These are phyloP conservation scores for Zygotorulaspora sp. DNA, from an alignment of 805 yeast genomes.

Conservation along the genomic window DNA sequence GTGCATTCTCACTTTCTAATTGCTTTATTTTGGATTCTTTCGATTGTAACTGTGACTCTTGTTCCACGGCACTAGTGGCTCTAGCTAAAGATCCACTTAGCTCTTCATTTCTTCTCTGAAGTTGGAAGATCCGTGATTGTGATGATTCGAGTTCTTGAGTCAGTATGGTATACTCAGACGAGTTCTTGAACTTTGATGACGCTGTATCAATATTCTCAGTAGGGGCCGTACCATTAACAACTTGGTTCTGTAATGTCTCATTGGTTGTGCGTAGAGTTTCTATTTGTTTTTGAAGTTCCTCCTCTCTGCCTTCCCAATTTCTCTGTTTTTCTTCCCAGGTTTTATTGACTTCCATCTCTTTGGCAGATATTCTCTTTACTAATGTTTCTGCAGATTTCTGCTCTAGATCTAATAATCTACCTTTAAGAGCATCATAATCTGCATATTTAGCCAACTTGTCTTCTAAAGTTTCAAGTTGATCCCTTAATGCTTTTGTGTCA, in stretches of 20 bases:
- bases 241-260: slow-evolving; percentile 65
- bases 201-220: slow-evolving; percentile 23
- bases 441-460: slow-evolving; percentile 61
- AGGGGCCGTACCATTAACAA: slow-evolving; percentile 48
- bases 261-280: slow-evolving; percentile 50
- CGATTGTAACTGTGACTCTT: slow-evolving; percentile 38
- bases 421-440: slow-evolving; percentile 74
- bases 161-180: slow-evolving; percentile 57
- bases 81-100: slow-evolving; percentile 60
- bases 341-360: slow-evolving; percentile 68
- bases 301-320: slow-evolving; percentile 60
- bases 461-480: slow-evolving; percentile 48
- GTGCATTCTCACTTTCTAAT: slow-evolving; percentile 64
- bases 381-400: slow-evolving; percentile 54
- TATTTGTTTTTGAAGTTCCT: slow-evolving; percentile 47
- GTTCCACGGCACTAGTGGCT: slow-evolving; percentile 44
- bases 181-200: slow-evolving; percentile 14
- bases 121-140: slow-evolving; percentile 59
- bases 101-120: slow-evolving; percentile 75
- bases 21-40: slow-evolving; percentile 44
- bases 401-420: slow-evolving; percentile 56
- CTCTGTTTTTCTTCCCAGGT: slow-evolving; percentile 67
- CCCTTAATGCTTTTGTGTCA: slow-evolving; percentile 48
- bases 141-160: slow-evolving; percentile 70
- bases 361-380: slow-evolving; percentile 54